phyloP scores from a whole-genome alignment of 495 filamentous ascomycete species.

The Lepraria neglecta region DNA sequence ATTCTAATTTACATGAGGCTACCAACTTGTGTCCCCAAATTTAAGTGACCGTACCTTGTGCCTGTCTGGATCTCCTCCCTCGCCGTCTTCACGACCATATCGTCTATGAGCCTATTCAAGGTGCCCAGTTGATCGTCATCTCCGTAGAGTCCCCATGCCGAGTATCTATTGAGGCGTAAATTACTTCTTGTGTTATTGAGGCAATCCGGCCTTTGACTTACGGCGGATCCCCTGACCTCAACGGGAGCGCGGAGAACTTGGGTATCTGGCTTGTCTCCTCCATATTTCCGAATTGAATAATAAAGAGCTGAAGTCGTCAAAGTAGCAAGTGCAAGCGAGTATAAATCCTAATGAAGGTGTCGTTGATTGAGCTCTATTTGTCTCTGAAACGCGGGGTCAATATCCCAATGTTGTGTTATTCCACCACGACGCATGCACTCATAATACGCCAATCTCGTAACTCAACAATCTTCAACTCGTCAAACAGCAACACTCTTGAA shows the following conservation, averaged over 20 bases:
- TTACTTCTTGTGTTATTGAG: background rate
- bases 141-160: slow-evolving; percentile 49
- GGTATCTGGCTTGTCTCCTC: background rate
- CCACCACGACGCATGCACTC: no score
- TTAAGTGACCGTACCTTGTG: slow-evolving; percentile 7
- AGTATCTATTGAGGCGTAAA: slow-evolving; percentile 13
- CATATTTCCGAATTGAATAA: background rate
- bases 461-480: no score
- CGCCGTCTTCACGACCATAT: slow-evolving; percentile 12
- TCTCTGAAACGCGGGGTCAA: no score
- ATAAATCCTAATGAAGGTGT: no score
- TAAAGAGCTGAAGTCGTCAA: no score
- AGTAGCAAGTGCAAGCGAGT: no score
- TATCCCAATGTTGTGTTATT: no score
- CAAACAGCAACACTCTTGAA: no score
- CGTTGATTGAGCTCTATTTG: no score
- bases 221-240: slow-evolving; percentile 38
- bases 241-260: slow-evolving; percentile 39
- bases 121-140: slow-evolving; percentile 42
- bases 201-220: background rate
- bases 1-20: slow-evolving; percentile 29
- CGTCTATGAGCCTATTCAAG: slow-evolving; percentile 41
- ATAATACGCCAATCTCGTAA: no score
- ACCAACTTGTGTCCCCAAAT: background rate
- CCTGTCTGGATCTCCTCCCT: slow-evolving; percentile 23